phyloP scores from a whole-genome alignment of 495 filamentous ascomycete genomes.

The Chaetomidium leptoderma region DNA sequence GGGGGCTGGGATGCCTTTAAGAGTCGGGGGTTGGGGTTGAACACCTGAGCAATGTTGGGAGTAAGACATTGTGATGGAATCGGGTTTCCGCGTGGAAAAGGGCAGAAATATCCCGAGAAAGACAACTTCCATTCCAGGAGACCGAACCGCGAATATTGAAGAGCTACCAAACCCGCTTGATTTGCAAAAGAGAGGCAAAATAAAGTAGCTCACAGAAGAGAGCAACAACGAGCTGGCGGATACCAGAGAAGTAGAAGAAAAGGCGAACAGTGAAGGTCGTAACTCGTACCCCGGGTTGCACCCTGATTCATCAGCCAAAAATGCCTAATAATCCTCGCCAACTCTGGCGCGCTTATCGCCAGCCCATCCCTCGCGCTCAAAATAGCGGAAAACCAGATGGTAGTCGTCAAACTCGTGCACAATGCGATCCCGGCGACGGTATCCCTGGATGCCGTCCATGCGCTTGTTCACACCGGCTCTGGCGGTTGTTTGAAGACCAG shows the following conservation, averaged over 20 bases:
- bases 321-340: slow-evolving; percentile 45
- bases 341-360: slow-evolving; percentile 66
- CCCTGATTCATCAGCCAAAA: background rate
- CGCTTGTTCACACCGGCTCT: slow-evolving; percentile 51
- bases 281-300: slow-evolving; percentile 1
- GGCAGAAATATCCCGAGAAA: background rate
- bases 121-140: background rate
- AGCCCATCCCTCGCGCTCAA: slow-evolving; percentile 88
- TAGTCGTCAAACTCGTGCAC: slow-evolving; percentile 98
- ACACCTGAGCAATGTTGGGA: background rate
- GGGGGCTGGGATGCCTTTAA: background rate
- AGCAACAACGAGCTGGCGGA: background rate
- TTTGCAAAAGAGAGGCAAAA: background rate
- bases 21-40: background rate
- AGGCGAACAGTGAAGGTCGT: background rate
- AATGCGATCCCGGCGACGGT: slow-evolving; percentile 87
- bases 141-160: background rate
- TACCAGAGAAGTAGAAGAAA: background rate
- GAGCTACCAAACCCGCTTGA: background rate
- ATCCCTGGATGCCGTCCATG: slow-evolving; percentile 82
- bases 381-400: slow-evolving; percentile 94
- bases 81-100: too few relatives aligned
- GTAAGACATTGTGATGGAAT: slow-evolving; percentile 1
- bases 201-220: too few relatives aligned
- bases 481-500: slow-evolving; percentile 39